Evolutionary conservation across 2,329 filamentous ascomycete genomes (phyloP).

Genomic region (Penicillium sp.): DNA sequence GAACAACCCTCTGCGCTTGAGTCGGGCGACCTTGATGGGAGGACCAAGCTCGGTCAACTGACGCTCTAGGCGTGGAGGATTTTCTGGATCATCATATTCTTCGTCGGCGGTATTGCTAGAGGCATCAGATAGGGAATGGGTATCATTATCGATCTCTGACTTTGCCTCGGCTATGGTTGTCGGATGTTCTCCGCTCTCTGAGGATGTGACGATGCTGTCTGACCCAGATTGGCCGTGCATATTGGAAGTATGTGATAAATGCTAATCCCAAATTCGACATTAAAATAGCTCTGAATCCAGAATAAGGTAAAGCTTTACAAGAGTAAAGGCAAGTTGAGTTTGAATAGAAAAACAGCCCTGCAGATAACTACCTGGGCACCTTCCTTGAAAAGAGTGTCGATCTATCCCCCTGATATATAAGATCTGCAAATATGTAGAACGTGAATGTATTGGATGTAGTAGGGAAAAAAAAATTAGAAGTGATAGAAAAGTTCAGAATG

Average conservation of each 20-base stretch:
- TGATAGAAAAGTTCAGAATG: not conserved
- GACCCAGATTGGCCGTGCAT: constrained; percentile 7
- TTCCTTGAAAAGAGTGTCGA: not conserved
- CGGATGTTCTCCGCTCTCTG: constrained; percentile 5
- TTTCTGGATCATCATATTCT: constrained; percentile 20
- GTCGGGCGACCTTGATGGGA: constrained; percentile 50
- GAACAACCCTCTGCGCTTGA: constrained; percentile 68
- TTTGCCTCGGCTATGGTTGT: not conserved
- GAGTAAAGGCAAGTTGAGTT: not conserved
- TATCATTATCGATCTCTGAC: constrained; percentile 14
- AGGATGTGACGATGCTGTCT: not conserved
- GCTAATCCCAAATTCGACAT: not conserved
- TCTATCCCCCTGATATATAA: not conserved
- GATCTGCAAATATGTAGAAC: not conserved
- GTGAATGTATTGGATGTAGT: not conserved
- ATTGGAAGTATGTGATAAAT: not conserved
- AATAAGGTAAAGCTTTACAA: not conserved
- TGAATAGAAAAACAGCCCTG: not conserved
- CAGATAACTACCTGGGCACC: not conserved
- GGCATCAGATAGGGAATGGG: constrained; percentile 17
- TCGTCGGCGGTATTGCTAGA: constrained; percentile 20
- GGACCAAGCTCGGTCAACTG: constrained; percentile 28
- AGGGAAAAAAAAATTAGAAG: too few species aligned
- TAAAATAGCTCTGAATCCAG: not conserved
- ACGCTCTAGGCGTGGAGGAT: constrained; percentile 12